Percentiles rank a stretch among this genome's conserved stretches.
phyloP scores from a whole-genome alignment of 768 basidiomycete species.

The Pulveroboletus sp. region DNA sequence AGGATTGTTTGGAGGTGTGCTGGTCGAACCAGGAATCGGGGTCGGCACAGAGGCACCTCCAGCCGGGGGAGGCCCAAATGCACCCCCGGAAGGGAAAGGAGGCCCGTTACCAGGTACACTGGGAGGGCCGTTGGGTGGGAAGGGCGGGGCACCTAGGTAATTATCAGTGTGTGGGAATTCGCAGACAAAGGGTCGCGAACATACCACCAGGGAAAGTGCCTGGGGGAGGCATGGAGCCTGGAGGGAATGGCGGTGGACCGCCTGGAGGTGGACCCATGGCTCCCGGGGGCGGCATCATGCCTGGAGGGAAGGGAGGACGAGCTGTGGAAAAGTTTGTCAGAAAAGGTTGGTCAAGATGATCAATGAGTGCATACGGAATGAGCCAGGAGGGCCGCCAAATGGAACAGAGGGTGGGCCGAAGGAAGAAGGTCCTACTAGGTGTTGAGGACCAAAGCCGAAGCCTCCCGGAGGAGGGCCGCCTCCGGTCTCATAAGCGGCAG shows the following conservation, averaged over 20 bases:
- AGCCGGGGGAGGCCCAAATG: conserved; percentile 36
- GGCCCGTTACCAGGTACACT: conserved; percentile 30
- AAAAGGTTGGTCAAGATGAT: not conserved
- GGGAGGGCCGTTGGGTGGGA: conserved; percentile 42
- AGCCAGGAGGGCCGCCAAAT: conserved; percentile 47
- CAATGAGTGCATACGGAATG: conserved; percentile 16
- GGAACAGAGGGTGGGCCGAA: conserved; percentile 52
- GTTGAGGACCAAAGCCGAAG: conserved; percentile 82
- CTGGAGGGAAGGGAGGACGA: conserved; percentile 71
- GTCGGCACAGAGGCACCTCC: conserved; percentile 41
- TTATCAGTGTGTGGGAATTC: conserved; percentile 1
- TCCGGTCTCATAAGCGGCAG: conserved; percentile 83
- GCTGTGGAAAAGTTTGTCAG: conserved; percentile 32
- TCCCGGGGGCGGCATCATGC: conserved; percentile 43
- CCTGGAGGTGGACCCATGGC: conserved; percentile 52
- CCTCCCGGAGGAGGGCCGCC: conserved; percentile 85
- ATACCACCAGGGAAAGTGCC: conserved; percentile 48
- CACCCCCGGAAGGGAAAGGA: conserved; percentile 31
- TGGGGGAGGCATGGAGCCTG: conserved; percentile 47
- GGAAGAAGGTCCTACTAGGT: conserved; percentile 55
- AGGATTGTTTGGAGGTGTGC: conserved; percentile 29
- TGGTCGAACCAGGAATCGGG: conserved; percentile 44
- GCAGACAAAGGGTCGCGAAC: conserved; percentile 13
- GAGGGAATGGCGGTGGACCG: conserved; percentile 73
- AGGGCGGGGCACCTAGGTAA: conserved; percentile 42